phyloP scores from a whole-genome alignment of 1,284 basidiomycete species.

The Ustilago shanxiensis region DNA sequence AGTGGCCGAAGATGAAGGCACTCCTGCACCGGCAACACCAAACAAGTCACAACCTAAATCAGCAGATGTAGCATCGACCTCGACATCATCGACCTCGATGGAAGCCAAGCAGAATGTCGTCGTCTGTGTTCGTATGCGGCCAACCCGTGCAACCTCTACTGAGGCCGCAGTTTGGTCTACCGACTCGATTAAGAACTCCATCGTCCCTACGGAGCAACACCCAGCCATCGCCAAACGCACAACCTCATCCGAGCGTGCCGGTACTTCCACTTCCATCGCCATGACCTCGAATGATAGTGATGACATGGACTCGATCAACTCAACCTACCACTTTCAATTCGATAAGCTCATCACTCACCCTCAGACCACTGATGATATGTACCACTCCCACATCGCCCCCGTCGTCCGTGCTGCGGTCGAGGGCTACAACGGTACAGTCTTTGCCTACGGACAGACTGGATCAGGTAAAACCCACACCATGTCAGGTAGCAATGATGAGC shows the following conservation, averaged over 20 bases:
- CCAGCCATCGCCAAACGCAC: conserved; percentile 65
- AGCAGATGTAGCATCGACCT: conserved; percentile 4
- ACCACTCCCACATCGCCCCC: conserved; percentile 72
- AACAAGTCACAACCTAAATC: conserved; percentile 8
- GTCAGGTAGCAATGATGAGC: conserved; percentile 82
- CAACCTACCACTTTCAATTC: conserved; percentile 66
- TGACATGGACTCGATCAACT: conserved; percentile 11
- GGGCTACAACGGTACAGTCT: conserved; percentile 94
- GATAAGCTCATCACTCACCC: conserved; percentile 57
- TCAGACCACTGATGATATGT: conserved; percentile 65
- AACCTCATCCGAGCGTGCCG: conserved; percentile 48
- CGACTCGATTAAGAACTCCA: conserved; percentile 47
- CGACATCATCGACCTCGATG: conserved; percentile 5
- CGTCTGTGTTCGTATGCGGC: conserved; percentile 66
- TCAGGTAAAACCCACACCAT: conserved; percentile 84
- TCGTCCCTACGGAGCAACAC: conserved; percentile 65
- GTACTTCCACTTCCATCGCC: conserved; percentile 17
- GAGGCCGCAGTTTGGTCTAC: conserved; percentile 54
- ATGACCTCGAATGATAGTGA: conserved; percentile 23
- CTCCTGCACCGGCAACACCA: background rate
- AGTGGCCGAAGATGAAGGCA: conserved; percentile 21
- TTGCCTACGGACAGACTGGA: conserved; percentile 87
- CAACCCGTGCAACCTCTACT: conserved; percentile 20
- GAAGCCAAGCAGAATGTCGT: conserved; percentile 63
- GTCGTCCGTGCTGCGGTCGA: conserved; percentile 85